Base-by-base conservation (phyloP, 352 stramenopile species). In the Pythium dissimile region DNA sequence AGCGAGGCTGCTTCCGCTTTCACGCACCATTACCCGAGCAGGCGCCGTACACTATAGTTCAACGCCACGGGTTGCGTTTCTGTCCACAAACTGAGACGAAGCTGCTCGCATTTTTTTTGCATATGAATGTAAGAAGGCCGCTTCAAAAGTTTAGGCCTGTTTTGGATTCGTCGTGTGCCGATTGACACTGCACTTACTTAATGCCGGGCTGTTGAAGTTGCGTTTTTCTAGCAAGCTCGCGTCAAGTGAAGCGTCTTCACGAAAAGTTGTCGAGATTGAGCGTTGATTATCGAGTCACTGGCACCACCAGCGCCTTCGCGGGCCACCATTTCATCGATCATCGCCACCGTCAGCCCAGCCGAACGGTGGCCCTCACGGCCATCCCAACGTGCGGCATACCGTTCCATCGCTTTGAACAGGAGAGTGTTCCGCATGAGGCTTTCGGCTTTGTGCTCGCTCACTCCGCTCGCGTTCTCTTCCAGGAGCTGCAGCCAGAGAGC, bases 181-280 rank as follows among this genome's bases (percentile, higher is more conserved):
- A n/a, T n/a, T n/a, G n/a, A n/a, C 27, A 12, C n/a, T 43, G 46
- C n/a, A 45, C 32, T 55, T 30, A 26, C 27, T n/a, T n/a, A 18
- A 9, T 5, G 24, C 43, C 27, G 18, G 46, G 2, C 21, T 46
- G 39, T 28, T 32, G 13, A 24, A 55, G 31, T 43, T 38, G 15
- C 6, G 13, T 44, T 48, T 21, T 42, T 53, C 35, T 51, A 71
- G 49, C 67, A 62, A 26, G 77, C 52, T 24, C 67, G 59, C n/a
- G 77, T 79, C 54, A 91, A 62, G 42, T 79, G 73, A 43, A 93
- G 69, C 42, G 84, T 87, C 74, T 93, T 93, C 38, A 85, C 72
- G 24, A 91, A 68, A 4, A 93, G 45, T 56, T 88, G 81, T 20
- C 82, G 73, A 23, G 72, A 77, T 20, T 69, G 76, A 8, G 64